Base-by-base conservation (phyloP, 345 rosid genomes). In the Brassica rapa region DNA sequence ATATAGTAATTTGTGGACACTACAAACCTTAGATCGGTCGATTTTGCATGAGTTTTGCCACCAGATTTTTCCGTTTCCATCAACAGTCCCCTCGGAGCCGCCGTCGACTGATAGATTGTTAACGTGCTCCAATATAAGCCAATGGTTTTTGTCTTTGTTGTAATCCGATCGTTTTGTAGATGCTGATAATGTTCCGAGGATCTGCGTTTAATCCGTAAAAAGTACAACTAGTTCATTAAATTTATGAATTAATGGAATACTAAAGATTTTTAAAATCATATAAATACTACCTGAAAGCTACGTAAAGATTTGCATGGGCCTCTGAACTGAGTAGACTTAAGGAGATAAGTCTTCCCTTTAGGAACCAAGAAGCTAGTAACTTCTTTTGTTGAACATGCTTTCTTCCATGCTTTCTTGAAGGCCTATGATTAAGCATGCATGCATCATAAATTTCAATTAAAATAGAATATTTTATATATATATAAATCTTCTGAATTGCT, bases 1-100 rank as follows among this genome's bases (percentile, higher is more conserved):
- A 29, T 8, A 78, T 49, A 4, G 10, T 33, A 9, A 63, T 12
- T 5, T 15, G 32, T 69, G 4, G 61, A 43, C 51, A 19, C 4
- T 46, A 73, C 27, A 5, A 85, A 90, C 98, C 71, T 86, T 89
- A 63, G 79, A 11, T 84, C 82, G 73, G 39, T 94, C 70, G 73
- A 87, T 63, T 88, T 94, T 94, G 86, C 98, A 91, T 10, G 98
- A 94, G 49, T 89, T 88, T 77, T 90, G 71, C 97, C 98, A 94
- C 97, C 98, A 94, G 21, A 87, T 86, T 24, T 87, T 81, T 15
- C 98, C 98, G 16, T 91, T 89, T 7, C 98, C 98, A 72, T 92
- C 80, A 2, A 94, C 81, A 30, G 74, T 86, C 33, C 98, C 97
- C 9, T 76, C 84, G 35, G 94, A 93, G 24, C 92, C 97, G 4